These are phyloP conservation scores for Solanum habrochaites DNA, from an alignment of 257 asterid species.

Conservation along the genomic window DNA sequence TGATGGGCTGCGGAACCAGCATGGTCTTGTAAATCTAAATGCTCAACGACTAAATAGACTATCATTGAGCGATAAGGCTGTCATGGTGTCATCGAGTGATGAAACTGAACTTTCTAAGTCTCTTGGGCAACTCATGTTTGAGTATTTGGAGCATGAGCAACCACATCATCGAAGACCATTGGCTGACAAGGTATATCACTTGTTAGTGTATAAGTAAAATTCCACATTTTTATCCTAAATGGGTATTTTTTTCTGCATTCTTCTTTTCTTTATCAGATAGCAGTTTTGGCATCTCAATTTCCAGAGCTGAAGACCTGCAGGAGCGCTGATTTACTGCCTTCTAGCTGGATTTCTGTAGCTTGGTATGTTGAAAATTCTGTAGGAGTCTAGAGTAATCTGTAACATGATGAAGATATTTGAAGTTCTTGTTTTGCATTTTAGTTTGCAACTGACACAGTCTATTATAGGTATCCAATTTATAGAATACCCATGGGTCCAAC, in stretches of 20 bases:
- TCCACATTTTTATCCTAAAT: neutral
- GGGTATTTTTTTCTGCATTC: constrained; percentile 6
- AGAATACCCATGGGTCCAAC: constrained; percentile 33
- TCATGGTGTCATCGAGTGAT: constrained; percentile 14
- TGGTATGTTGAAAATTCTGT: constrained; percentile 36
- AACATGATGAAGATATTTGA: neutral
- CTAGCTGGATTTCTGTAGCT: constrained; percentile 88
- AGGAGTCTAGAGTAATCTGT: neutral
- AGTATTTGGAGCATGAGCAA: constrained; percentile 51
- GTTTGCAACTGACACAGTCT: neutral
- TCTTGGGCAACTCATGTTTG: constrained; percentile 32
- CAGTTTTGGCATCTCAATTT: constrained; percentile 36
- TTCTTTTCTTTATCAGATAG: constrained; percentile 31
- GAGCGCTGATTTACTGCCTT: constrained; percentile 76
- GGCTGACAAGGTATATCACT: constrained; percentile 38
- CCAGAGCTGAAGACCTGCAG: constrained; percentile 51
- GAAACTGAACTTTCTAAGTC: constrained; percentile 24
- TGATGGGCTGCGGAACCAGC: constrained; percentile 15
- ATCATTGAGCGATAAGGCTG: constrained; percentile 20
- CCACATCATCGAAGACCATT: constrained; percentile 64
- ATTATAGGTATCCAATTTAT: constrained; percentile 50
- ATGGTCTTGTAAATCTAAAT: constrained; percentile 3
- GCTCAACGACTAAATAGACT: constrained; percentile 15
- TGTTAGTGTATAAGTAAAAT: neutral
- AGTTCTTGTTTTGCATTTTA: neutral